Conservation (phyloP, 768 basidiomycete genomes). For the Lactarius trivialis region DNA sequence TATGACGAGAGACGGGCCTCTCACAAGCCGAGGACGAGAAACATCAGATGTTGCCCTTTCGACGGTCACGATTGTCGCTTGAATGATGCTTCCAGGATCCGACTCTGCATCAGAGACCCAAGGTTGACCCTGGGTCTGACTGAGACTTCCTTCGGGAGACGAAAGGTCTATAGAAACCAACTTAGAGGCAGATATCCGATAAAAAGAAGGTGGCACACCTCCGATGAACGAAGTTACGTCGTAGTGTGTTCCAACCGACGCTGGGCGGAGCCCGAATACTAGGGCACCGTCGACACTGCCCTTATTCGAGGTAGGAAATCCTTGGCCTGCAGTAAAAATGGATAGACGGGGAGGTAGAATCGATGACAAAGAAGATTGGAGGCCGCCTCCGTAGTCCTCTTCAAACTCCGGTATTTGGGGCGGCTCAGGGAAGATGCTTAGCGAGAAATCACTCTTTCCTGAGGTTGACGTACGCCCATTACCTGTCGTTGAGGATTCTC, state of each 20-base stretch:
- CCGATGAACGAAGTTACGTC: conserved; percentile 74
- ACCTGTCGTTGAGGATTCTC: conserved; percentile 13
- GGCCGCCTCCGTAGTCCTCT: not conserved
- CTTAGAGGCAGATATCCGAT: not conserved
- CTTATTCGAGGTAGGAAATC: conserved; percentile 21
- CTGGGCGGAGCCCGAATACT: conserved; percentile 24
- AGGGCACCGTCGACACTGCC: conserved; percentile 1
- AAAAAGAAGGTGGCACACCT: conserved; percentile 29
- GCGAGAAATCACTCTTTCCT: conserved; percentile 48
- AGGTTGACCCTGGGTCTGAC: not conserved
- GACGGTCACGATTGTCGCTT: conserved; percentile 16
- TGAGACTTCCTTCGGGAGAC: conserved; percentile 24
- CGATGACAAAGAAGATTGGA: not conserved
- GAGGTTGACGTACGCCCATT: conserved; percentile 22
- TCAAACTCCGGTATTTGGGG: conserved; percentile 31
- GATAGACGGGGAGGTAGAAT: conserved; percentile 26
- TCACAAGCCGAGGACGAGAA: conserved; percentile 5
- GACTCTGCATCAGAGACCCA: conserved; percentile 5
- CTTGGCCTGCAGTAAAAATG: conserved; percentile 25
- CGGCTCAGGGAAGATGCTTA: conserved; percentile 65
- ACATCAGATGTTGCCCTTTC: conserved; percentile 14
- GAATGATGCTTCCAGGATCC: conserved; percentile 5
- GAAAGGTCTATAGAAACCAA: conserved; percentile 30
- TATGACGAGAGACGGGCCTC: not conserved
- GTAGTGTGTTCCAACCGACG: conserved; percentile 50